Conservation (phyloP, 495 filamentous ascomycete genomes). For the Podospora anserina region DNA sequence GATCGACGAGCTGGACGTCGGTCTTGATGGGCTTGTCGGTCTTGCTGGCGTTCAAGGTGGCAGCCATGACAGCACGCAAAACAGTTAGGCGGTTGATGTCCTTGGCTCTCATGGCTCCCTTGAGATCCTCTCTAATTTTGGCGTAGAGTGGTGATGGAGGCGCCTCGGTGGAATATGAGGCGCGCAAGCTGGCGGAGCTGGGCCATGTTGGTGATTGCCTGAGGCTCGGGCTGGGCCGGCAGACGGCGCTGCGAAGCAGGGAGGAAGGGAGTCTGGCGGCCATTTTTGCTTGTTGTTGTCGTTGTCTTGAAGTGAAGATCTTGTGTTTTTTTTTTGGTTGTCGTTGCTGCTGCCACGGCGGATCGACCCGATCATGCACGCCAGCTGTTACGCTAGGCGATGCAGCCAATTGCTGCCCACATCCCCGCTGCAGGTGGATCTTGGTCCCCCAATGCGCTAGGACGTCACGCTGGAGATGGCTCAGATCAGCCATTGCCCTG, state of each 20-base stretch:
- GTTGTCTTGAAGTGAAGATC: not conserved
- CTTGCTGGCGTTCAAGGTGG: constrained; percentile 56
- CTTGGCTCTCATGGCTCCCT: constrained; percentile 58
- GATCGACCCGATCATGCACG: constrained; percentile 7
- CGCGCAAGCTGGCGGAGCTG: constrained; percentile 16
- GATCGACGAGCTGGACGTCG: constrained; percentile 53
- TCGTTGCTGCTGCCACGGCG: not conserved
- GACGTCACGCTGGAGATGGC: not conserved
- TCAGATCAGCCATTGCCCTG: not conserved
- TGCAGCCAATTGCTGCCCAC: not conserved
- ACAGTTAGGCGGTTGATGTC: constrained; percentile 53
- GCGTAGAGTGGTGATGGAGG: constrained; percentile 39
- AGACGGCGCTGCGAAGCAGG: constrained; percentile 17
- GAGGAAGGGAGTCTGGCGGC: constrained; percentile 16
- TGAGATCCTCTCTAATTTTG: constrained; percentile 55
- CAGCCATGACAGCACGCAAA: constrained; percentile 52
- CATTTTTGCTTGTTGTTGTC: constrained; percentile 14
- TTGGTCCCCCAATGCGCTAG: not conserved
- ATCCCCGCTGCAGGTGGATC: not conserved
- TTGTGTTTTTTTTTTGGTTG: not conserved
- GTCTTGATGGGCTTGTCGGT: constrained; percentile 52
- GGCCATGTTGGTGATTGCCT: constrained; percentile 9
- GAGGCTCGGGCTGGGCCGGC: constrained; percentile 23
- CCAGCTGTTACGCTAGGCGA: not conserved
- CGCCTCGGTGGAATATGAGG: constrained; percentile 39